Base-by-base conservation (phyloP, 1,139 yeast genomes). In the Kodamaea sp. region DNA sequence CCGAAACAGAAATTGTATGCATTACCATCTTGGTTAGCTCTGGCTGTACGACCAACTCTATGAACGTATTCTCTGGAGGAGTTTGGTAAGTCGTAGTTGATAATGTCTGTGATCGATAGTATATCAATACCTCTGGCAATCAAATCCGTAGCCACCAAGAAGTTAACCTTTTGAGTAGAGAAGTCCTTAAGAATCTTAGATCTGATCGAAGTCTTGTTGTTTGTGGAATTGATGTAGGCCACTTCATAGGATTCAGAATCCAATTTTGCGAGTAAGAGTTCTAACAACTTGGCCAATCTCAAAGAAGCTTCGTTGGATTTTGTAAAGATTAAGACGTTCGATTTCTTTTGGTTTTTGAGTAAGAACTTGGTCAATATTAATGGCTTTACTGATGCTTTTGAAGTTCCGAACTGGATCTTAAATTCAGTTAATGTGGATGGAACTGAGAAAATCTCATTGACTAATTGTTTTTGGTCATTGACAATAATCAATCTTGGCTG, bases 101-200 rank as follows among this genome's bases (percentile, higher is more conserved):
- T 63, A 10, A 92, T 97, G 42, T 80, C 78, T 20, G 80, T 72
- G 32, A 94, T 79, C 6, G 80, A 71, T 7, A 74, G 64, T 31
- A 94, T 73, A 63, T 92, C 96, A 26, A 92, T 78, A 65, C 99
- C 99, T 61, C 99, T 80, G 12, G 97, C 87, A 54, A 94, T 86
- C 50, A 92, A 74, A 61, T 92, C 99, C 0, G 98, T 92, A 16
- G 95, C 88, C 7, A 89, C 82, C 39, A 90, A 65, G 7, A 90
- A 60, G 35, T 73, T 67, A 31, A 74, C 62, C 6, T 63, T 57
- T 27, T 74, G 76, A 3, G 57, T 55, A 10, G 77, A 66, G 51
- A 90, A 89, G 8, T 70, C 71, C 31, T 74, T 69, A 34, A 92
- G 67, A 1, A 76, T 55, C 42, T 67, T 69, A 23, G 64, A 53